A percentile compares a stretch with the other conserved stretches of the same genome.
Evolutionary conservation across 2,329 filamentous ascomycete species (phyloP).

Genomic region (Hypoxylon sp.): DNA sequence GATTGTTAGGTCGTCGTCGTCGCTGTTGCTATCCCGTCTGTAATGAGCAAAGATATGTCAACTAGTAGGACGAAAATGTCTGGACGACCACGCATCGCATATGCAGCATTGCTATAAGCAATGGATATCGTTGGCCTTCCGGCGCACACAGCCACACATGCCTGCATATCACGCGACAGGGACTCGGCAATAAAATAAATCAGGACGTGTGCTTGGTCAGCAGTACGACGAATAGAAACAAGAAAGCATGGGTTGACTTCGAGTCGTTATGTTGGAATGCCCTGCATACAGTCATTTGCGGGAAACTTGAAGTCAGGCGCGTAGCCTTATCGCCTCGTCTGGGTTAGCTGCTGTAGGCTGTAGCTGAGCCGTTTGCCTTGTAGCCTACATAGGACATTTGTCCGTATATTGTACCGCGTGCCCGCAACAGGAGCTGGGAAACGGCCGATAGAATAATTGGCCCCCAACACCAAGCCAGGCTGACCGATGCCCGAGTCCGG

Average conservation of each 20-base stretch:
- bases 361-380: conserved; percentile 29
- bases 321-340: conserved; percentile 43
- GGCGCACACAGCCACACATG: conserved; percentile 41
- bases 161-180: conserved; percentile 45
- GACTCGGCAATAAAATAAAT: conserved; percentile 43
- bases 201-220: conserved; percentile 37
- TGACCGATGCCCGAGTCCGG: conserved; percentile 38
- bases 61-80: conserved; percentile 36
- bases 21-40: conserved; percentile 29
- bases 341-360: conserved; percentile 21
- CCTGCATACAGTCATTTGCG: conserved; percentile 25
- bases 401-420: conserved; percentile 2
- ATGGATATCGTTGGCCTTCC: conserved; percentile 41
- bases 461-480: conserved; percentile 36
- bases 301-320: conserved; percentile 23
- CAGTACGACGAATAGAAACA: conserved; percentile 7
- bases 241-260: conserved; percentile 1
- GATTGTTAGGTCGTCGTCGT: conserved; percentile 28
- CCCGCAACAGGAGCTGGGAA: conserved; percentile 1
- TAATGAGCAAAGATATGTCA: conserved; percentile 40
- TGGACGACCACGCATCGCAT: conserved; percentile 44
- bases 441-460: conserved; percentile 16
- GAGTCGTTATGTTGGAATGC: conserved; percentile 4
- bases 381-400: conserved; percentile 7
- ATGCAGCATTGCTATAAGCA: conserved; percentile 38